Evolutionary conservation across 2,329 filamentous ascomycete species (phyloP).

Genomic region (Leptographium procerum): DNA sequence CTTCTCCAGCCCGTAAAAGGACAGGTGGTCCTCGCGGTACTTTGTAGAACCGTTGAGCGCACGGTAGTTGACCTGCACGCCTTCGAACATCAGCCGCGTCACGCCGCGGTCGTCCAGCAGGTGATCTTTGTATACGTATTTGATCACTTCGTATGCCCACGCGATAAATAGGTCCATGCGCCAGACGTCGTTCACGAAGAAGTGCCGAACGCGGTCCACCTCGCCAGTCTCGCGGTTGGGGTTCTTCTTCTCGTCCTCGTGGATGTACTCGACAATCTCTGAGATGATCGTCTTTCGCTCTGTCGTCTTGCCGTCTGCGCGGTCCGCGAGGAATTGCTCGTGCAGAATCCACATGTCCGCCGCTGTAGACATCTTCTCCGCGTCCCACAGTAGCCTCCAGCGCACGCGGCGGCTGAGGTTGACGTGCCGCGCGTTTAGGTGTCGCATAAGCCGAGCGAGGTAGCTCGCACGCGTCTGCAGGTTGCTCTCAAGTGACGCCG

Average conservation of each 20-base stretch:
- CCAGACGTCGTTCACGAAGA: conserved; percentile 69
- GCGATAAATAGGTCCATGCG: conserved; percentile 64
- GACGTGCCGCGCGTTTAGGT: conserved; percentile 56
- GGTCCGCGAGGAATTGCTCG: conserved; percentile 53
- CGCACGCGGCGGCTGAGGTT: conserved; percentile 55
- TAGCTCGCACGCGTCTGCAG: conserved; percentile 62
- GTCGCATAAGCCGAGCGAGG: conserved; percentile 60
- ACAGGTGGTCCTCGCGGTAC: conserved; percentile 61
- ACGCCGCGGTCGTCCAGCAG: conserved; percentile 42
- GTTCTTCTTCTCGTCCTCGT: conserved; percentile 63
- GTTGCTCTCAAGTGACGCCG: conserved; percentile 71
- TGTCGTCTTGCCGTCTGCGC: conserved; percentile 37
- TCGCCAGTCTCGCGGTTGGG: conserved; percentile 55
- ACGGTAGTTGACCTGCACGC: conserved; percentile 53
- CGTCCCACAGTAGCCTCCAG: conserved; percentile 78
- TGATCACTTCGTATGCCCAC: conserved; percentile 68
- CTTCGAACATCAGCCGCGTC: conserved; percentile 54
- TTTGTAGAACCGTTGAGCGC: conserved; percentile 55
- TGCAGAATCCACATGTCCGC: conserved; percentile 70
- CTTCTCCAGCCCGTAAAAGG: conserved; percentile 59
- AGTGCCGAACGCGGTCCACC: conserved; percentile 70
- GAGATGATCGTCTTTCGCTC: conserved; percentile 57
- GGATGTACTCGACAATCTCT: conserved; percentile 64
- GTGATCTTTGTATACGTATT: conserved; percentile 55
- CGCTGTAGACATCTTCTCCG: conserved; percentile 80